Base-by-base conservation (phyloP, 768 basidiomycete species). In the Lactarius evosmus region DNA sequence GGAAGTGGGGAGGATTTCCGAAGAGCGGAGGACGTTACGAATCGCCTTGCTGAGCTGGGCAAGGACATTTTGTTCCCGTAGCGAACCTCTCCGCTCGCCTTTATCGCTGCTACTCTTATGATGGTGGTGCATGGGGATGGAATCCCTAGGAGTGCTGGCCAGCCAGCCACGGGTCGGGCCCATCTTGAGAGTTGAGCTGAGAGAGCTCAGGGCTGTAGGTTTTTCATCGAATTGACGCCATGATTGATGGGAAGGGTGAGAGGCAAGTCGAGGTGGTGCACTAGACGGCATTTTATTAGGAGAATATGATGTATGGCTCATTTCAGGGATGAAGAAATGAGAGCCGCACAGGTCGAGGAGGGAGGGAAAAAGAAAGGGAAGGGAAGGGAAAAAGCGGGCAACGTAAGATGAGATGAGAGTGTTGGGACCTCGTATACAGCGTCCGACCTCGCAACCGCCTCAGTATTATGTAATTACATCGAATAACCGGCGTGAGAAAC, bases 171-270 rank as follows among this genome's bases (percentile, higher is more conserved):
- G 56, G 19, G 49, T 29, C 9, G 56, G 19, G 19, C 25, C 34
- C 53, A 60, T 60, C 59, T 68, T 67, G 53, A 68, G 51, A 22
- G 67, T 68, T 17, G 67, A 68, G 32, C 67, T 68, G 34, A 68
- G 59, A 41, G 63, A 50, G 27, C 60, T 67, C 44, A 60, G 9
- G 14, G 46, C 11, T 3, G 55, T 53, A 2, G 56, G 56, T 61
- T 63, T 67, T 54, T 67, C 66, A 32, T 68, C 56, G 44, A 61
- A 58, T 54, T 68, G 61, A 17, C 58, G 58, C 66, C 67, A 60
- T 55, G 60, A 33, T 19, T 56, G 67, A 49, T 64, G 32, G n/a
- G 62, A 19, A 2, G 57, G 9, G n/a, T 63, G 19, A 17, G 63
- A 64, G 3, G 63, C 54, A 38, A 64, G 58, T 16, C 58, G 60